Evolutionary conservation across 441 rosid species (phyloP), one percentile per base, ranked within the genome.

Genomic region (Populus hybrid): DNA sequence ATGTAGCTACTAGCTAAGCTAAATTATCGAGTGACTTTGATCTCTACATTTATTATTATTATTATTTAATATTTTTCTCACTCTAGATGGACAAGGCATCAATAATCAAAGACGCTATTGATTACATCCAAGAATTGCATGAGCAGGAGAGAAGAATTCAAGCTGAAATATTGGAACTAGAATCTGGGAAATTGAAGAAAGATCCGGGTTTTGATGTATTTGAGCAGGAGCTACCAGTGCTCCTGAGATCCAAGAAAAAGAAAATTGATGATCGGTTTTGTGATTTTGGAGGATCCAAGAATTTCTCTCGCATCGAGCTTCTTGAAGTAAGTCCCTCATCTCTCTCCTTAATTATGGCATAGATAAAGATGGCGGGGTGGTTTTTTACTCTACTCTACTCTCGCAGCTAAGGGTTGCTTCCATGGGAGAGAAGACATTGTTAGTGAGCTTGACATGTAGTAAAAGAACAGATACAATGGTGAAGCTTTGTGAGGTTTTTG

Each of bases 11-110:
- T 14, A 4, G 57, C 19, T 35, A 40, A 36, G 14, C 12, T 57
- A 2, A 18, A 9, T 69, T 69, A 28, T 66, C 24, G 16, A 24
- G 42, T 30, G 75, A 63, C 32, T 74, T 76, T 78, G 34, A 12
- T 32, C 19, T 24, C 9, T 28, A 38, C 21, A 34, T 34, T 57
- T 8, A 24, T 32, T 35, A 28, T 16, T n/a, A n/a, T 0, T 73
- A 61, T 69, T 36, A 18, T 6, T 46, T 32, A 40, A n/a, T 35
- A 16, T 32, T 26, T 23, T n/a, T 70, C 9, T 14, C 70, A 16
- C 36, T 80, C 2, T 77, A 95, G 99, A 95, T 95, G 99, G 99
- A 95, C 80, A 95, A 92, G 88, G 99, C 99, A 23, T 95, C 99
- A 18, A 95, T 93, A 81, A 86, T 95, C 77, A 95, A 91, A 79